Evolutionary conservation across 192 early-diverging fungal species (phyloP), one percentile per base, ranked within the genome.

Genomic region (Allomyces arbusculus): DNA sequence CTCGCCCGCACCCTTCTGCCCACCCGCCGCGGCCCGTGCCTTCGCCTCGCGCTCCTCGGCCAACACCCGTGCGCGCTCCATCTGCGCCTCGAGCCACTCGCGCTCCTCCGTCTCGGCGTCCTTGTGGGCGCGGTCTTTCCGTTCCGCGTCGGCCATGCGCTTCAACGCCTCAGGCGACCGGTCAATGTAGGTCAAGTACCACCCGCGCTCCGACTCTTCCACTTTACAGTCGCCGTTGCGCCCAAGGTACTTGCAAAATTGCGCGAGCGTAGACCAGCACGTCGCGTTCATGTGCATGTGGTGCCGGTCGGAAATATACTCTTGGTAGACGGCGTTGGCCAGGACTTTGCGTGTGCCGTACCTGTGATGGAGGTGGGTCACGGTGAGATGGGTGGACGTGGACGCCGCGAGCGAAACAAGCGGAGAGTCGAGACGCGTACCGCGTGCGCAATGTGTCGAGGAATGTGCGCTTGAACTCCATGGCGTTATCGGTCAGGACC

Each of bases 201-300:
- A 94, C 0, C 91, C 92, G 70, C 90, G 88, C 64, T 87, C 85
- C 0, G 91, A 88, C 63, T 95, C 92, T 68, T 97, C 92, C 12
- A 97, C 90, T 61, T 78, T 74, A 64, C 85, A 85, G 24, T 87
- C 78, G 9, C 94, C 93, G 69, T 90, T 81, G 63, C 80, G 80
- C 3, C 93, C 94, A 45, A 99, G 71, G 70, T 89, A 77, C 76
- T 86, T 91, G 61, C 85, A 81, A 73, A 94, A 99, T 58, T 91
- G 91, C 8, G 86, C 78, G 28, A 99, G 75, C n/a, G 91, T 82
- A 5, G 84, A 77, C 95, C 95, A 99, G 64, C 82, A 72, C 0
- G 95, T 99, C 2, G 92, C 78, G 69, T 95, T 99, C 92, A 99
- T 95, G 69, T 99, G 95, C 58, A 92, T 67, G 75, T 99, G 95